Evolutionary conservation across 768 basidiomycete species (phyloP).

Genomic region (Pleurotus giganteus): DNA sequence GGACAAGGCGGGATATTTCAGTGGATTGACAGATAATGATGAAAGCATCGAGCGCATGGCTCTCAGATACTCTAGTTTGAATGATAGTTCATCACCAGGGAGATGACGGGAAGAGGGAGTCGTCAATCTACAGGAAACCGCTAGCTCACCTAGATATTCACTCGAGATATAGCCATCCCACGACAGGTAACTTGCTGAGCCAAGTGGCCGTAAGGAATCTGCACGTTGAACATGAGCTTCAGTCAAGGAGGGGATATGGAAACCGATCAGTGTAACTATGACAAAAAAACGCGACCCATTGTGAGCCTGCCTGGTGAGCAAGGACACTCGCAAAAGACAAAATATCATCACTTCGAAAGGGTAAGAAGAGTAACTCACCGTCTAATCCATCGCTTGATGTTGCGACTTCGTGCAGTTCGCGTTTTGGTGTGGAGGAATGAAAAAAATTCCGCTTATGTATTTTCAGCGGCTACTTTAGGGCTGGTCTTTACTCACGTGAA

Average conservation of each 20-base stretch:
- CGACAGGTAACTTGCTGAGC: too few relatives aligned
- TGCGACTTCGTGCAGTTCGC: too few relatives aligned
- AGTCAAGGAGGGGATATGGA: background rate
- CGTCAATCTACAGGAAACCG: background rate
- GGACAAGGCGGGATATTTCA: conserved; percentile 36
- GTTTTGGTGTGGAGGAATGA: background rate
- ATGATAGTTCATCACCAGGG: conserved; percentile 56
- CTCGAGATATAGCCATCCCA: conserved; percentile 9
- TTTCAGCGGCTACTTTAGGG: background rate
- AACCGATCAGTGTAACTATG: conserved; percentile 92
- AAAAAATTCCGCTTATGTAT: background rate
- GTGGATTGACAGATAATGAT: conserved; percentile 55
- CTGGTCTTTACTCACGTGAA: background rate
- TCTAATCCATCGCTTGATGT: too few relatives aligned
- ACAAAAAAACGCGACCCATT: conserved; percentile 58
- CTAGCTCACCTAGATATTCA: conserved; percentile 11
- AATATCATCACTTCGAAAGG: conserved; percentile 59
- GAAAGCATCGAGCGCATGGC: conserved; percentile 68
- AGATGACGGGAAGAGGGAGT: conserved; percentile 3
- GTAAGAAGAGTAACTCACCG: background rate
- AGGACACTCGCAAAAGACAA: conserved; percentile 47
- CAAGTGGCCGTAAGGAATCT: too few relatives aligned
- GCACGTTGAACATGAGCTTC: background rate
- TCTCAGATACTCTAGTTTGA: conserved; percentile 97
- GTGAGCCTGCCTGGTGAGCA: conserved; percentile 53